Base-by-base conservation (phyloP, 768 basidiomycete species). In the Gloeophyllum trabeum region DNA sequence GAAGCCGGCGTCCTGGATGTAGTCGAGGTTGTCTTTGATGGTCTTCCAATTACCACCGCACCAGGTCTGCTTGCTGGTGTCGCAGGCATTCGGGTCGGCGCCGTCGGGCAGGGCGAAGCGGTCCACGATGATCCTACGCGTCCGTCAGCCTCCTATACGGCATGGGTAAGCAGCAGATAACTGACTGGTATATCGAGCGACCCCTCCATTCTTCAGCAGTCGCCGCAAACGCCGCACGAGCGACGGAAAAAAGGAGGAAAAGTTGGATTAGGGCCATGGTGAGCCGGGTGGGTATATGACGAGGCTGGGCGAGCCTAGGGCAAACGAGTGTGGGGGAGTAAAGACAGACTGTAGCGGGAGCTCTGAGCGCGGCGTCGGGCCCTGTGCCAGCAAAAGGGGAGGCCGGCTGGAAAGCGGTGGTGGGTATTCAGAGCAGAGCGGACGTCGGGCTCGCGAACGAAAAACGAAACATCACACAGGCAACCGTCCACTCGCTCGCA, bases 1-100 rank as follows among this genome's bases (percentile, higher is more conserved):
- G 60, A 89, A 88, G 3, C 87, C 87, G 44, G 82, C 83, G 45
- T 78, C 59, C 50, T 87, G 77, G 39, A 93, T 79, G 53, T 91
- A 93, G 56, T 90, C 86, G n/a, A 91, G 67, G 55, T 87, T 81
- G 48, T 75, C 65, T 44, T 66, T 73, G 48, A 90, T 73, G 6
- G 75, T 67, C 41, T 73, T 76, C 83, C 85, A 90, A n/a, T 79
- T 86, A 4, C 88, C 86, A n/a, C 88, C 88, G 46, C 87, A 91
- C 68, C 76, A 87, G 1, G 79, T 81, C 53, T 76, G 81, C 18
- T 66, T 54, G 21, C 57, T 64, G 4, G 75, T 69, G 51, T 81
- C 66, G 54, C 85, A 88, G 39, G 65, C 53, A 44, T 61, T 70
- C 24, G 61, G 58, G 53, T 70, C 62, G 1, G 74, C 62, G n/a